Conservation (phyloP, 148 eudicot species). For the Heliosperma pusillum region DNA sequence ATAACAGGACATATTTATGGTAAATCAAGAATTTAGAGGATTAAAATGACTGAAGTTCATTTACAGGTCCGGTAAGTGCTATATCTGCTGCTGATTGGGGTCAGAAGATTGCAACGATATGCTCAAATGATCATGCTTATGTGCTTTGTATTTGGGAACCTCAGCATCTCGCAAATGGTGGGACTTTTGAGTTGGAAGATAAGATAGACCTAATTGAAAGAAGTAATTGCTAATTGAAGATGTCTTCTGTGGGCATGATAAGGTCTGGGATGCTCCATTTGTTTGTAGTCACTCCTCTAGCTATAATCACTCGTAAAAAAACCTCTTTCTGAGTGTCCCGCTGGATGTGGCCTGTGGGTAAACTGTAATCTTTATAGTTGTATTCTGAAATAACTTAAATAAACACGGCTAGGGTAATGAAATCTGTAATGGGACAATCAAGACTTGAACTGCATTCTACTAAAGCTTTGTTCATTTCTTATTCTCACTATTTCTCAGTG, state of each 20-base stretch:
- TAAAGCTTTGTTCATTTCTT: background rate
- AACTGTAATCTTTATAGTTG: background rate
- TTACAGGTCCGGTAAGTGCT: slow-evolving; percentile 48
- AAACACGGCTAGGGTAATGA: background rate
- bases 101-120: slow-evolving; percentile 69
- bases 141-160: slow-evolving; percentile 64
- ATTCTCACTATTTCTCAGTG: background rate
- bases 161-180: slow-evolving; percentile 43
- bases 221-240: slow-evolving; percentile 46
- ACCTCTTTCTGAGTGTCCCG: background rate
- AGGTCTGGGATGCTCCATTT: background rate
- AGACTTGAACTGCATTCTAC: background rate
- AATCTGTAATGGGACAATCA: background rate
- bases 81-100: slow-evolving; percentile 66
- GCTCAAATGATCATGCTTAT: slow-evolving; percentile 31
- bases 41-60: slow-evolving; percentile 39
- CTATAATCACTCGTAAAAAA: background rate
- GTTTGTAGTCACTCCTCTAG: background rate
- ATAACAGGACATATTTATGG: slow-evolving; percentile 77
- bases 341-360: background rate
- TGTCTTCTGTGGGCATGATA: background rate
- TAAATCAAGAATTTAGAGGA: slow-evolving; percentile 76
- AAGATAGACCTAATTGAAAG: slow-evolving; percentile 46
- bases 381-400: background rate
- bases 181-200: slow-evolving; percentile 65